Conservation (phyloP, 176 grass and related monocot species). For the Carex littledalei region DNA sequence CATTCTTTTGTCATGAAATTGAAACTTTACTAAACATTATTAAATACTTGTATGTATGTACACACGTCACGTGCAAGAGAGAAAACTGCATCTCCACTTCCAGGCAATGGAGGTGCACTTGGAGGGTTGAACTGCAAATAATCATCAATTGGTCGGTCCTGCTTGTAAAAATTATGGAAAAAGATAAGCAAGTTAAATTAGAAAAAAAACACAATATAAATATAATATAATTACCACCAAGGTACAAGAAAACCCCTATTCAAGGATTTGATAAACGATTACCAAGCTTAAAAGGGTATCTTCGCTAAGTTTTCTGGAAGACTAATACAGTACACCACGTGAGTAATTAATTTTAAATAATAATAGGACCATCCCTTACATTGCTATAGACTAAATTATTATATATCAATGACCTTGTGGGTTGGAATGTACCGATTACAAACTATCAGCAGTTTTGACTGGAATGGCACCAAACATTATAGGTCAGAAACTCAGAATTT, state of each 20-base stretch:
- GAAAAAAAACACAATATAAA: background rate
- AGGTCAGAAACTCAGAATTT: too few relatives aligned
- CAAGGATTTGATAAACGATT: background rate
- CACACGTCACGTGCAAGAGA: background rate
- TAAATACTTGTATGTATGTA: background rate
- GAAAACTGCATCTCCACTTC: constrained; percentile 20
- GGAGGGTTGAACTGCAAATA: constrained; percentile 36
- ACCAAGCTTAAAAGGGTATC: background rate
- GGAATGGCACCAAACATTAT: too few relatives aligned
- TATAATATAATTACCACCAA: background rate
- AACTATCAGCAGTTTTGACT: too few relatives aligned
- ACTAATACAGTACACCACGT: background rate
- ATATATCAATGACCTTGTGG: too few relatives aligned
- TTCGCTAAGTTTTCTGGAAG: background rate
- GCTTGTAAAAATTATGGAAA: constrained; percentile 15
- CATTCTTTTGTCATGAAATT: background rate
- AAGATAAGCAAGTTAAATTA: too few relatives aligned
- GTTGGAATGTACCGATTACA: too few relatives aligned
- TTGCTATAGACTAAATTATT: background rate
- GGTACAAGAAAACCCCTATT: background rate
- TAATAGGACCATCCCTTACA: background rate
- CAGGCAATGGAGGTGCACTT: constrained; percentile 78
- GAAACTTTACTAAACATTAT: background rate
- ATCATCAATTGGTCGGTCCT: constrained; percentile 40
- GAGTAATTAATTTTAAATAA: too few relatives aligned